Evolutionary conservation across 2,329 filamentous ascomycete genomes (phyloP), one percentile per base, ranked within the genome.

Genomic region (Coleophoma cylindrospora): DNA sequence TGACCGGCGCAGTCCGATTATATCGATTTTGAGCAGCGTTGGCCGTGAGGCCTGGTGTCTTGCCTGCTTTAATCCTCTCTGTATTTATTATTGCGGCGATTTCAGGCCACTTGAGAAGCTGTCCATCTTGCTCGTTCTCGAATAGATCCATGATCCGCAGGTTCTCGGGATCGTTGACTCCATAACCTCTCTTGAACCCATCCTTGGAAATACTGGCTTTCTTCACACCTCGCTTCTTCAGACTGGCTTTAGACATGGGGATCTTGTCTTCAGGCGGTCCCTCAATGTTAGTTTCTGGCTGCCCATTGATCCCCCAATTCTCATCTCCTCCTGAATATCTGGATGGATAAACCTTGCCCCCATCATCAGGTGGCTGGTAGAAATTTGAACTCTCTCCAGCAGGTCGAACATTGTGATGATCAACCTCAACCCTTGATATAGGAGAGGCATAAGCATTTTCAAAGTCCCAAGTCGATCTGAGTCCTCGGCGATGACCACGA

Each of bases 101-200:
- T 2, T 63, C 46, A 0, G 27, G n/a, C 15, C 61, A 66, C 4
- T 40, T 37, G 22, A 54, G 27, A 27, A 27, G 27, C 27, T 27
- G 3, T 27, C 27, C 19, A 11, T 45, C 43, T 3, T 22, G 41
- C n/a, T 55, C 43, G 4, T 50, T 52, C 17, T 66, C 64, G 14
- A 57, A 54, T 47, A 63, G 37, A 14, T 66, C 59, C 49, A 66
- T 60, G 36, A 66, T 65, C 1, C 19, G 43, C 11, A 66, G 56
- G 15, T 66, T 66, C 38, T 64, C 63, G 0, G 64, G 64, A 33
- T 66, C 62, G 19, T 57, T 64, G 1, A 58, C 61, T 9, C 63
- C 64, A 34, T 57, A 59, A 33, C 54, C 60, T 33, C 62, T 51
- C 49, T 59, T 60, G 27, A 50, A 53, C 4, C 53, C 51, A 13